These are phyloP conservation scores for Asclepias syriaca DNA, from an alignment of 257 asterid species.

Conservation along the genomic window DNA sequence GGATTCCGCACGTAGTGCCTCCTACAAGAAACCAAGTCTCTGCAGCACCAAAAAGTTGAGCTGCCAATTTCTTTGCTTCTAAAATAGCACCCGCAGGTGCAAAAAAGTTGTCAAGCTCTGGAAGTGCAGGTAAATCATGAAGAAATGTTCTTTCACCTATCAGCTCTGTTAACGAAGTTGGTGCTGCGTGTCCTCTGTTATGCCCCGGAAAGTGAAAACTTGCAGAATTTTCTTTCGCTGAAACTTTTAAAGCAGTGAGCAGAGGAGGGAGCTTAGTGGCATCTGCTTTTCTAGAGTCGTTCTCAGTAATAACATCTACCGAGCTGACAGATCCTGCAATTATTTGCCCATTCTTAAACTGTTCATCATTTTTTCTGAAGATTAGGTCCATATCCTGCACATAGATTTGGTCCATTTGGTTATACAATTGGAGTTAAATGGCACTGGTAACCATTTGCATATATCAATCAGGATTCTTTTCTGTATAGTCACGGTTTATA, in stretches of 20 bases:
- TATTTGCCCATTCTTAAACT: background rate
- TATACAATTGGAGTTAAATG: too few species aligned
- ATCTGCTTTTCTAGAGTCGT: slow-evolving; percentile 15
- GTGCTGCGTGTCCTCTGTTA: slow-evolving; percentile 82
- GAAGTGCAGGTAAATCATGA: slow-evolving; percentile 82
- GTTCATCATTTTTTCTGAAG: slow-evolving; percentile 1
- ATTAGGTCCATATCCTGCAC: slow-evolving; percentile 10
- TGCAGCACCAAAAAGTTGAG: slow-evolving; percentile 76
- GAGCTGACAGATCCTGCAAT: background rate
- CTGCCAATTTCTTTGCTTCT: slow-evolving; percentile 75
- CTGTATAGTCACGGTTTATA: too few species aligned
- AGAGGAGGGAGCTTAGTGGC: slow-evolving; percentile 46
- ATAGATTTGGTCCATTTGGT: too few species aligned
- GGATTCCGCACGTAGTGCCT: slow-evolving; percentile 84
- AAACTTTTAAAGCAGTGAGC: slow-evolving; percentile 57
- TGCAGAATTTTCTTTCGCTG: slow-evolving; percentile 61
- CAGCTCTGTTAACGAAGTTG: slow-evolving; percentile 45
- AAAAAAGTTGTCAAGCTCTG: slow-evolving; percentile 71
- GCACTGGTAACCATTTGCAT: too few species aligned
- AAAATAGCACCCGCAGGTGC: slow-evolving; percentile 70
- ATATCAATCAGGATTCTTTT: too few species aligned
- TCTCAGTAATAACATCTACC: background rate
- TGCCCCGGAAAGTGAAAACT: slow-evolving; percentile 89
- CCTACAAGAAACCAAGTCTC: slow-evolving; percentile 95
- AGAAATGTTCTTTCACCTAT: slow-evolving; percentile 58